These are phyloP conservation scores for Cystobasidium pallidum DNA, from an alignment of 1,284 basidiomycete species.

Conservation along the genomic window DNA sequence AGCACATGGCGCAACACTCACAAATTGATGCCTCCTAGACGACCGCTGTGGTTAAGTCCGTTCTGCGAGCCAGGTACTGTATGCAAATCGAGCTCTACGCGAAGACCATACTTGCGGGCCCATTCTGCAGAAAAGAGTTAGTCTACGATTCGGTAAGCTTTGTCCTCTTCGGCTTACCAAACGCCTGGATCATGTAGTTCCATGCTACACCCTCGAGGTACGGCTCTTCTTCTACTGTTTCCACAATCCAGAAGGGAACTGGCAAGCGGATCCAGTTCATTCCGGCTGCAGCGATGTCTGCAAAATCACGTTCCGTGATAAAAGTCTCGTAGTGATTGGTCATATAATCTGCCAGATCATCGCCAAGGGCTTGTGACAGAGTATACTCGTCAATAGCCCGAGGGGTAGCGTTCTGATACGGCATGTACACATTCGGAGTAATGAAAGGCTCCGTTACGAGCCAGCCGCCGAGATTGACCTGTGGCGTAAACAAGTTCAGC, in stretches of 20 bases:
- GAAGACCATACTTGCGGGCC: slow-evolving; percentile 85
- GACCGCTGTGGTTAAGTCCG: slow-evolving; percentile 64
- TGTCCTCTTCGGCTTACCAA: slow-evolving; percentile 24
- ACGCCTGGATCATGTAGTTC: slow-evolving; percentile 62
- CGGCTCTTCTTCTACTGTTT: slow-evolving; percentile 73
- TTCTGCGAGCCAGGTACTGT: slow-evolving; percentile 71
- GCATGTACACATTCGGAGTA: slow-evolving; percentile 77
- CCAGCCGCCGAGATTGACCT: slow-evolving; percentile 61
- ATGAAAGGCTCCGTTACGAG: slow-evolving; percentile 88
- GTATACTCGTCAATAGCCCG: slow-evolving; percentile 76
- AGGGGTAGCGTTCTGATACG: slow-evolving; percentile 62
- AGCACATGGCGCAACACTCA: not conserved
- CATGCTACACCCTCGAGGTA: slow-evolving; percentile 75
- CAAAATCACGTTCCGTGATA: slow-evolving; percentile 85
- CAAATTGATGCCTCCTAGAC: slow-evolving; percentile 63
- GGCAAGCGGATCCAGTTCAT: slow-evolving; percentile 74
- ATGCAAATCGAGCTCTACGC: slow-evolving; percentile 82
- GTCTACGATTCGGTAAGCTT: not conserved
- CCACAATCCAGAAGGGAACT: slow-evolving; percentile 84
- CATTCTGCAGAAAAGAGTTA: slow-evolving; percentile 60
- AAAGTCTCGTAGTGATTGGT: slow-evolving; percentile 77
- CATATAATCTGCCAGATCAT: slow-evolving; percentile 59
- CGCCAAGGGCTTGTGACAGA: slow-evolving; percentile 68
- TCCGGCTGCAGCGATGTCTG: slow-evolving; percentile 83
- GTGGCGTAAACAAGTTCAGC: not conserved